Conservation (phyloP, 2,329 filamentous ascomycete genomes). For the Sporothrix humicola region DNA sequence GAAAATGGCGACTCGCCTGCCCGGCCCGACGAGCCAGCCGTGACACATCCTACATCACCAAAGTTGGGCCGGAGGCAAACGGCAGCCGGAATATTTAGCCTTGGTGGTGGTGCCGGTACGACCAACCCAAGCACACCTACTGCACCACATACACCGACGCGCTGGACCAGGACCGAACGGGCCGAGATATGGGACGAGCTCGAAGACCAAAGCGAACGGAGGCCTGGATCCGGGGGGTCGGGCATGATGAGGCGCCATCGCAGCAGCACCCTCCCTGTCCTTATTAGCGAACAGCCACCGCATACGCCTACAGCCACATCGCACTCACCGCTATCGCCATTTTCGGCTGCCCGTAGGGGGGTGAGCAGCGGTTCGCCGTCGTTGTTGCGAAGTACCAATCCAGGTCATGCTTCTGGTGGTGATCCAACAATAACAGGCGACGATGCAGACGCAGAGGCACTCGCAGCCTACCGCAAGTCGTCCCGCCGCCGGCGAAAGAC, state of each 20-base stretch:
- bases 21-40: neutral
- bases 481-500: conserved; percentile 60
- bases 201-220: conserved; percentile 69
- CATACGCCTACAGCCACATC: neutral
- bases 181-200: conserved; percentile 89
- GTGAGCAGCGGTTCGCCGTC: conserved; percentile 42
- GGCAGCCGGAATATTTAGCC: conserved; percentile 33
- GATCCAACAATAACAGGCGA: conserved; percentile 33
- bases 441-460: conserved; percentile 39
- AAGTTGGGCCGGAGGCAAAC: conserved; percentile 48
- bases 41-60: conserved; percentile 22
- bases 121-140: neutral
- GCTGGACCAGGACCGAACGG: conserved; percentile 70
- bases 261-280: conserved; percentile 56
- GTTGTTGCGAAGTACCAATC: conserved; percentile 29
- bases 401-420: conserved; percentile 24
- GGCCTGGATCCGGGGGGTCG: conserved; percentile 27
- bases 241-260: conserved; percentile 49
- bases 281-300: conserved; percentile 45
- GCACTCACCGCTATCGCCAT: conserved; percentile 35
- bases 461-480: conserved; percentile 25
- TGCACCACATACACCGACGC: conserved; percentile 47
- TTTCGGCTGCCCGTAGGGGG: conserved; percentile 45
- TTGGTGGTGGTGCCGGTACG: neutral
- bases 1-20: conserved; percentile 15